These are phyloP conservation scores for Alternaria novae-zelandiae DNA, from an alignment of 2,329 filamentous ascomycete genomes.

Conservation along the genomic window DNA sequence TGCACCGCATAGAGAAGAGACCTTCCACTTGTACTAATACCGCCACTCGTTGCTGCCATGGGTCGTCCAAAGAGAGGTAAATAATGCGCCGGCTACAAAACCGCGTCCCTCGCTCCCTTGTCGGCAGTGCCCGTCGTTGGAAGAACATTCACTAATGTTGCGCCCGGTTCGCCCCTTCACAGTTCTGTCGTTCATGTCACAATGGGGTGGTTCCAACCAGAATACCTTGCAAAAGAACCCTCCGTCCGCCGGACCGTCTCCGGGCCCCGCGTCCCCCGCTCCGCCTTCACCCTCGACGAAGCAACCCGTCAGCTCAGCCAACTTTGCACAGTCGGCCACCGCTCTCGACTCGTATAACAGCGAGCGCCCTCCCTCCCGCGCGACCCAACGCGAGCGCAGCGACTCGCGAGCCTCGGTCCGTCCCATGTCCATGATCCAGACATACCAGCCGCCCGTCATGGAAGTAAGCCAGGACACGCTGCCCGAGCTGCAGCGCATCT, in stretches of 20 bases:
- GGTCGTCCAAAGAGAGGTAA: constrained; percentile 48
- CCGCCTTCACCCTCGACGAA: constrained; percentile 39
- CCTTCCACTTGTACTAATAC: constrained; percentile 11
- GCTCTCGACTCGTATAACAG: constrained; percentile 38
- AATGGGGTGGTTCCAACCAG: constrained; percentile 64
- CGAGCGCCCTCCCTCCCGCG: constrained; percentile 34
- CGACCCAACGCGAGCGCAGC: constrained; percentile 51
- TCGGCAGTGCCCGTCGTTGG: constrained; percentile 5
- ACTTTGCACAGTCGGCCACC: constrained; percentile 37
- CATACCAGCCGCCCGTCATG: constrained; percentile 85
- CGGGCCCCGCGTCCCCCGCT: constrained; percentile 44
- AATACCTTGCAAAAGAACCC: constrained; percentile 28
- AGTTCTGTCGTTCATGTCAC: constrained; percentile 91
- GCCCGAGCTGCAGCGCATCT: constrained; percentile 92
- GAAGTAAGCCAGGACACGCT: constrained; percentile 84
- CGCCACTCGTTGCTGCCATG: constrained; percentile 35
- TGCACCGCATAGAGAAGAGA: constrained; percentile 12
- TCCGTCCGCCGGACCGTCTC: constrained; percentile 28
- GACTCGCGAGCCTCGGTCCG: constrained; percentile 65
- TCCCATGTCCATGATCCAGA: constrained; percentile 84
- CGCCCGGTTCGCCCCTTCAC: constrained; percentile 31
- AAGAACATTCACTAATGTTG: constrained; percentile 35
- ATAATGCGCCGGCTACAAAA: constrained; percentile 16
- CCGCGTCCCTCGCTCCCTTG: constrained; percentile 9
- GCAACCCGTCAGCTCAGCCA: constrained; percentile 24